Conservation (phyloP, 179 eudicot species). For the Spinacia oleracea region DNA sequence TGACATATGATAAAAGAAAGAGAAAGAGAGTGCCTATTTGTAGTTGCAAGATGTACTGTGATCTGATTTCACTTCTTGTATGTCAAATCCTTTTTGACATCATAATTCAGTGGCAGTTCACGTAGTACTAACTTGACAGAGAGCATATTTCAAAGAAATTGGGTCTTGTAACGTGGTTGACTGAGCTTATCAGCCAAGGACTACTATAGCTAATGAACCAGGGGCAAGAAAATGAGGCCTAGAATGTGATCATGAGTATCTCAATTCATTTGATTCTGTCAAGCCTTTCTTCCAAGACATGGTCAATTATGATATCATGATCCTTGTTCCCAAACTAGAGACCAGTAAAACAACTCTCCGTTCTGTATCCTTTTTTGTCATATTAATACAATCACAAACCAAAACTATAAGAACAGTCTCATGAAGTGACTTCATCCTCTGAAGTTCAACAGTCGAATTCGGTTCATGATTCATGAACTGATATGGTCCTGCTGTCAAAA, state of each 20-base stretch:
- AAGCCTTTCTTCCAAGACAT: background rate
- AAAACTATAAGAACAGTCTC: background rate
- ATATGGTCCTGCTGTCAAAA: background rate
- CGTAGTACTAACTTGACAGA: background rate
- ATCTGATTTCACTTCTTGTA: background rate
- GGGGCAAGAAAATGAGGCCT: background rate
- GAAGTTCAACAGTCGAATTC: background rate
- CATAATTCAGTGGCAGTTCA: background rate
- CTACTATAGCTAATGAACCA: background rate
- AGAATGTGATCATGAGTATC: background rate
- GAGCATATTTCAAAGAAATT: too few species aligned
- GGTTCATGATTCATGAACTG: background rate
- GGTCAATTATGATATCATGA: background rate
- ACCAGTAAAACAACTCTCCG: background rate
- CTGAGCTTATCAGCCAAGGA: background rate
- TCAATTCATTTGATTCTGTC: background rate
- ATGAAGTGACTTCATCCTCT: conserved; percentile 5
- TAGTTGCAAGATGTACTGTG: background rate
- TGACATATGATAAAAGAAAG: background rate
- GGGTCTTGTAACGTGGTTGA: background rate
- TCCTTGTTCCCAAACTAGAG: background rate
- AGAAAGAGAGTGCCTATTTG: background rate
- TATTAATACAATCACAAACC: background rate
- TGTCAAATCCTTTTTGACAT: background rate
- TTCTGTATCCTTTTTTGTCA: background rate